These are phyloP conservation scores for Delitschia confertaspora DNA, from an alignment of 495 filamentous ascomycete genomes.

Conservation along the genomic window DNA sequence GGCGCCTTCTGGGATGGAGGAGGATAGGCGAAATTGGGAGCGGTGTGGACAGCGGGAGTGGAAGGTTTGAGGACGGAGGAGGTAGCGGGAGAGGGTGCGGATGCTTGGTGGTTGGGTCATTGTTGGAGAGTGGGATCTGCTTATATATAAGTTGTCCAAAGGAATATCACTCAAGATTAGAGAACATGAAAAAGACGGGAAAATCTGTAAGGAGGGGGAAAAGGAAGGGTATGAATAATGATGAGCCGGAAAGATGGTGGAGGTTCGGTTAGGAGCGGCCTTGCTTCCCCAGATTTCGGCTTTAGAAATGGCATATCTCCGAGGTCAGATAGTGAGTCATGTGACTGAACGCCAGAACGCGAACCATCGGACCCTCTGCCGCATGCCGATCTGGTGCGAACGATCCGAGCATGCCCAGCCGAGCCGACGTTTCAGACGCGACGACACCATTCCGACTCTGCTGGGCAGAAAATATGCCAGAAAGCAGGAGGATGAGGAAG, in stretches of 20 bases:
- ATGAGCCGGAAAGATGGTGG: not conserved
- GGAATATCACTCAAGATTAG: not conserved
- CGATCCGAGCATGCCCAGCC: too few species aligned
- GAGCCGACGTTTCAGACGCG: too few species aligned
- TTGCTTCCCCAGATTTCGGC: not conserved
- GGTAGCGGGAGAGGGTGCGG: constrained; percentile 21
- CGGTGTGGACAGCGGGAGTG: constrained; percentile 12
- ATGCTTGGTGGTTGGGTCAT: constrained; percentile 11
- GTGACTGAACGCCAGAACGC: too few species aligned
- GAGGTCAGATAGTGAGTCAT: too few species aligned
- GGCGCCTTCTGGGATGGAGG: constrained; percentile 40
- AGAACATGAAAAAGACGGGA: not conserved
- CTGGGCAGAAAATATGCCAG: too few species aligned
- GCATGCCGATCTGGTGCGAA: too few species aligned
- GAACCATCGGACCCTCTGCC: too few species aligned
- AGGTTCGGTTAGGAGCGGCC: constrained; percentile 1
- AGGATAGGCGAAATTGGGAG: constrained; percentile 25
- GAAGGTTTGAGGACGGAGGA: constrained; percentile 17
- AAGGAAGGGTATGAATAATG: not conserved
- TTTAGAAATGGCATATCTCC: not conserved
- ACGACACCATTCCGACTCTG: too few species aligned
- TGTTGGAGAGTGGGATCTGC: too few species aligned
- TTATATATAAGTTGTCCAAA: too few species aligned
- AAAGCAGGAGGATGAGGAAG: too few species aligned
- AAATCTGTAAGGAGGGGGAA: not conserved